Evolutionary conservation across 176 grass and related monocot species (phyloP), one percentile per base, ranked within the genome.

Genomic region (Elymus sibiricus): DNA sequence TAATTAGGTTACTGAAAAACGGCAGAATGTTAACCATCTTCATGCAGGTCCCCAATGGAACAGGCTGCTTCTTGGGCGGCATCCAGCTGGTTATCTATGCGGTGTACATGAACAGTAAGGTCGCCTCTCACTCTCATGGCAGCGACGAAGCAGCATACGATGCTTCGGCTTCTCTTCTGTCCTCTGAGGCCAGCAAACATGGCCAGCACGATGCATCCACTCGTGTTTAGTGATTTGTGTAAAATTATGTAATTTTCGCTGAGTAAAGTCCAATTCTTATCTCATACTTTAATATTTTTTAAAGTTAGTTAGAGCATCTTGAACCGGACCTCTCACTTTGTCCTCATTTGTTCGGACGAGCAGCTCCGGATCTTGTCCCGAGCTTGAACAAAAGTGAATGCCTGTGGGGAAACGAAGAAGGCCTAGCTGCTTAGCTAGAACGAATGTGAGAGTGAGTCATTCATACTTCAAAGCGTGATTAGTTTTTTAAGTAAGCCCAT

Each of bases 1-100:
- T 47, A 49, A 74, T 28, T 19, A 1, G 7, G 14, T 17, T 73
- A 7, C 11, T 51, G 12, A 16, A 69, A 69, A 34, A 51, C 4
- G 53, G 17, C 53, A 22, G 4, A 1, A 58, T 58, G 53, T 58
- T 22, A 22, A 58, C 6, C 6, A 3, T 58, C 7, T 53, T 25
- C 69, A 5, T 87, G 49, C 84, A 90, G 91, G 66, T 93, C 28
- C 94, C 94, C 55, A 96, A 91, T 90, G 94, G 94, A 67, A 86
- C 86, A 80, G 94, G 94, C 32, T 91, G 91, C 78, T 17, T 96
- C 26, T 79, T 96, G 51, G 94, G 94, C 14, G 34, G n/a, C 49
- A 87, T 91, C 84, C 91, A 96, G 39, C 70, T 96, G 84, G 78
- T 86, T 62, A 67, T 91, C 37, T 93, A 96, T 80, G 88, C 43